Percentiles rank a stretch among this genome's conserved stretches.
These are phyloP conservation scores for Pichia gijzeniarum DNA, from an alignment of 805 yeast genomes.

Conservation along the genomic window DNA sequence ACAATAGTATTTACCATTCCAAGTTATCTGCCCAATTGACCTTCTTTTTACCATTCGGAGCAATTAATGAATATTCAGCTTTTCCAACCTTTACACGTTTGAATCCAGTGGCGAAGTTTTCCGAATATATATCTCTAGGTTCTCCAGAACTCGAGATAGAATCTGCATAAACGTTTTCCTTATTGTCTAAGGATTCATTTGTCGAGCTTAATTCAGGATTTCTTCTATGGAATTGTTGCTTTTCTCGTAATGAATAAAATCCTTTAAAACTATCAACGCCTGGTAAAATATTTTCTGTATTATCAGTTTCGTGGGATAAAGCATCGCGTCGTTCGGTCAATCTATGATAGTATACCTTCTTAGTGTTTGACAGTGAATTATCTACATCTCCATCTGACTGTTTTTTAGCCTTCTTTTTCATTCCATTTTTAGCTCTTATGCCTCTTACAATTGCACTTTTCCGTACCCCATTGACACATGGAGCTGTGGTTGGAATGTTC, in stretches of 20 bases:
- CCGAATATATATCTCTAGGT: too few species aligned
- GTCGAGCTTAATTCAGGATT: conserved; percentile 12
- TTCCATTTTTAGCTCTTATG: conserved; percentile 20
- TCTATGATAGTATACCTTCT: conserved; percentile 1
- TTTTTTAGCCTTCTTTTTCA: conserved; percentile 1
- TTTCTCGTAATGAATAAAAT: conserved; percentile 22
- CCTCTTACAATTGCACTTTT: conserved; percentile 34
- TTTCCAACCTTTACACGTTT: conserved; percentile 1
- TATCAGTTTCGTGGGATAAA: background rate
- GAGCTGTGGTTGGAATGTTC: conserved; percentile 45
- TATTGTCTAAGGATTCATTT: background rate
- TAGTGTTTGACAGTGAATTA: background rate
- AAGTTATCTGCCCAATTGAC: conserved; percentile 28
- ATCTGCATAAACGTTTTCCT: conserved; percentile 3
- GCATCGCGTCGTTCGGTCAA: conserved; percentile 3
- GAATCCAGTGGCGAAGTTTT: background rate
- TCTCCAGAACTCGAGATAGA: background rate
- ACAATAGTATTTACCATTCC: conserved; percentile 23
- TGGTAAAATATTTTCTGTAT: conserved; percentile 2
- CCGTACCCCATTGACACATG: conserved; percentile 25
- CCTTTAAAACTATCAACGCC: conserved; percentile 15
- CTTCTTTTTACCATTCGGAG: conserved; percentile 12
- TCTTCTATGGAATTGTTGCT: conserved; percentile 22
- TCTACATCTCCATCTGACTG: background rate
- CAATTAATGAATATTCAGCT: background rate